Evolutionary conservation across 73 alveolate species (phyloP).

Genomic region (Tetrahymena borealis): DNA sequence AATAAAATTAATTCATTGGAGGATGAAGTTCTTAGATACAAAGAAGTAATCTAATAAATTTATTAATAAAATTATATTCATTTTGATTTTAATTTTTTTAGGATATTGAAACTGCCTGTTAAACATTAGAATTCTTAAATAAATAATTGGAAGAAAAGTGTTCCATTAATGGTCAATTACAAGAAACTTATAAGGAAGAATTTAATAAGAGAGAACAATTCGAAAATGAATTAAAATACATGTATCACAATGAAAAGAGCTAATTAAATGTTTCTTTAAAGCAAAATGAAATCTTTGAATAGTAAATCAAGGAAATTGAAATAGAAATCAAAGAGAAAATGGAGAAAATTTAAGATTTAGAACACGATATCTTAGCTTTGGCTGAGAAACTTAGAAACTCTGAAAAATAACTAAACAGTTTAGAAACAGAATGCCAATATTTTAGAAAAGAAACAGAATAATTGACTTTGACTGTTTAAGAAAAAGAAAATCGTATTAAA

Average conservation of each 20-base stretch:
- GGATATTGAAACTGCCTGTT: not conserved
- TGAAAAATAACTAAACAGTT: not conserved
- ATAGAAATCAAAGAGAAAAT: not conserved
- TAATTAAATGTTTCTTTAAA: not conserved
- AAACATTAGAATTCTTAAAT: not conserved
- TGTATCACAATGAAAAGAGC: not conserved
- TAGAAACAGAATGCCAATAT: not conserved
- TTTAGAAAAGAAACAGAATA: not conserved
- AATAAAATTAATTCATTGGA: not conserved
- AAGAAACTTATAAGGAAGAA: not conserved
- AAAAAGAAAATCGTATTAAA: not conserved
- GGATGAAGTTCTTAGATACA: not conserved
- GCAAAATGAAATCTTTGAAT: not conserved
- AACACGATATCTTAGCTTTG: not conserved
- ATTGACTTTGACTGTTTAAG: not conserved
- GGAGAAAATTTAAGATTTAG: not conserved
- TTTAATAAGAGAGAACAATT: not conserved
- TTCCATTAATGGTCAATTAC: not conserved
- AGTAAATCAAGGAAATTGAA: not conserved
- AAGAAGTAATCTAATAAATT: not conserved
- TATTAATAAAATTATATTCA: not conserved
- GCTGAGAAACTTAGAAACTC: not conserved
- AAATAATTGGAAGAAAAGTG: not conserved
- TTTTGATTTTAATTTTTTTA: not conserved
- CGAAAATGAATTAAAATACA: not conserved